A percentile compares a stretch with the other conserved stretches of the same genome.
These are phyloP conservation scores for Xylaria sp. DNA, from an alignment of 2,329 filamentous ascomycete species.

Conservation along the genomic window DNA sequence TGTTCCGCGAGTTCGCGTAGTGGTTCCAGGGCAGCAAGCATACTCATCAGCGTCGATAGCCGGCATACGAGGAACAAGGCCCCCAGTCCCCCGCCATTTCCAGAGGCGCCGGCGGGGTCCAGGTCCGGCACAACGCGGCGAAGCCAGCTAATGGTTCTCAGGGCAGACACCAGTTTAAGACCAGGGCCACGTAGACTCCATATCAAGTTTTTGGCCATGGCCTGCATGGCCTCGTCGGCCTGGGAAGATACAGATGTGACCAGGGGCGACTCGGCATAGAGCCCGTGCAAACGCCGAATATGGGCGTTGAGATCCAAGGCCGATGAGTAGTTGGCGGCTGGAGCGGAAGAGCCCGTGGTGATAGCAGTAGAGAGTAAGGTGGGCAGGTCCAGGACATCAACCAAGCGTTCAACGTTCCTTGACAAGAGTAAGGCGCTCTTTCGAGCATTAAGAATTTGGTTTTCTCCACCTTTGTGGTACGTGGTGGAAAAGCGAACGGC, in stretches of 20 bases:
- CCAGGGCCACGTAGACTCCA: slow-evolving; percentile 73
- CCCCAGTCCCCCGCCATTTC: slow-evolving; percentile 70
- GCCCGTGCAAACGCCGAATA: slow-evolving; percentile 78
- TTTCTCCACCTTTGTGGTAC: slow-evolving; percentile 75
- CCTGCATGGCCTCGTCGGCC: slow-evolving; percentile 84
- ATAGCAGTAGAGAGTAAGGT: slow-evolving; percentile 82
- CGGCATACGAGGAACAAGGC: slow-evolving; percentile 87
- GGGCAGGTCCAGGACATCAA: slow-evolving; percentile 89
- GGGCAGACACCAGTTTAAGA: slow-evolving; percentile 85
- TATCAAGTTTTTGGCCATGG: slow-evolving; percentile 85
- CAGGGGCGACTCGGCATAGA: slow-evolving; percentile 80
- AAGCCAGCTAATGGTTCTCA: slow-evolving; percentile 90
- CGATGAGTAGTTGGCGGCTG: slow-evolving; percentile 77
- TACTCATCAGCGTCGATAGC: slow-evolving; percentile 75
- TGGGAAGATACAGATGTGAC: slow-evolving; percentile 73
- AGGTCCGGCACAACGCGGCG: slow-evolving; percentile 84
- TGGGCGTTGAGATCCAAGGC: slow-evolving; percentile 93
- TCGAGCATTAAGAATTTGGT: slow-evolving; percentile 70
- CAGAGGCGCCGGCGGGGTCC: slow-evolving; percentile 43
- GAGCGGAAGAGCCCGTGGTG: slow-evolving; percentile 53
- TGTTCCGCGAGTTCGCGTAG: slow-evolving; percentile 88
- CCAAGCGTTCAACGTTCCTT: slow-evolving; percentile 84
- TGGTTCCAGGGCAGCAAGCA: slow-evolving; percentile 81
- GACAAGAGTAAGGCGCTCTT: slow-evolving; percentile 80
- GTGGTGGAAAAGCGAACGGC: slow-evolving; percentile 80